Percentiles rank a stretch among this genome's conserved stretches.
Conservation (phyloP, 768 basidiomycete species). For the Pluteus cervinus region DNA sequence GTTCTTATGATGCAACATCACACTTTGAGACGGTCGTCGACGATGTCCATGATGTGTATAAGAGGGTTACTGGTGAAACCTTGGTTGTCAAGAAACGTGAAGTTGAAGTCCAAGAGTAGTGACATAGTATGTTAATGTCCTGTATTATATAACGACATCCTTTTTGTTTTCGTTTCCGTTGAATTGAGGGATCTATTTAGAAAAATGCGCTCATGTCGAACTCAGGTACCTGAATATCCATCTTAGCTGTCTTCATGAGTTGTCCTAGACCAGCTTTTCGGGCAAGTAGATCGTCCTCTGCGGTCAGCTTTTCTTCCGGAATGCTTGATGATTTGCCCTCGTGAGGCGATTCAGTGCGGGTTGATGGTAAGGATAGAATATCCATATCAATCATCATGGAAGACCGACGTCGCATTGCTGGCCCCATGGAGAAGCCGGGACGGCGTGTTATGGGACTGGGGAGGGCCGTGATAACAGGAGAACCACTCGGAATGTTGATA, state of each 20-base stretch:
- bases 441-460: conserved; percentile 39
- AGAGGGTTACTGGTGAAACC: conserved; percentile 70
- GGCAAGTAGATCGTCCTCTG: conserved; percentile 47
- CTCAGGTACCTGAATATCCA: conserved; percentile 79
- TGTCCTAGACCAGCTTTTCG: conserved; percentile 74
- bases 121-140: not conserved
- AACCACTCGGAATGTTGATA: conserved; percentile 17
- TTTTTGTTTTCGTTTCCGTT: too few relatives aligned
- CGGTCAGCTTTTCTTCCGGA: conserved; percentile 13
- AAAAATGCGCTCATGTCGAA: conserved; percentile 83
- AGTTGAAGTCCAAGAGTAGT: conserved; percentile 50
- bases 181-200: conserved; percentile 21
- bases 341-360: conserved; percentile 45
- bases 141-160: conserved; percentile 1
- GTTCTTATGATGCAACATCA: conserved; percentile 96
- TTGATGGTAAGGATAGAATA: conserved; percentile 54
- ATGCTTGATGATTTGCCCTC: too few relatives aligned
- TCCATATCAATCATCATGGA: conserved; percentile 92
- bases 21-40: conserved; percentile 99
- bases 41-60: conserved; percentile 96
- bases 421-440: conserved; percentile 42
- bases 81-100: conserved; percentile 89
- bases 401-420: conserved; percentile 52
- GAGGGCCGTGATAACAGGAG: too few relatives aligned
- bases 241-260: conserved; percentile 87